These are phyloP conservation scores for Antitrichia curtipendula DNA, from an alignment of 225 moss, liverwort and hornwort species.

Conservation along the genomic window DNA sequence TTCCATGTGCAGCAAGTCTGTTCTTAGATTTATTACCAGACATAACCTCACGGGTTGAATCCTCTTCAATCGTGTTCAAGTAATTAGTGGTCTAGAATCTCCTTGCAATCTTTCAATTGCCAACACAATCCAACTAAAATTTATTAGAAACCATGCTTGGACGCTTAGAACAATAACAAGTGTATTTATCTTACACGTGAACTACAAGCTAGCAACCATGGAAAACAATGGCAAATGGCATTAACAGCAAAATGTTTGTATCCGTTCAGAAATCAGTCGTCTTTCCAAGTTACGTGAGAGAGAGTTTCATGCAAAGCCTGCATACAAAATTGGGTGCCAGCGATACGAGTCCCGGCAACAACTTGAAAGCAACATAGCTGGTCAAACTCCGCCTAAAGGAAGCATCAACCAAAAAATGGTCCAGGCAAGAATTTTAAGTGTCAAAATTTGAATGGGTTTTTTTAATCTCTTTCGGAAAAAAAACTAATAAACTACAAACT, in stretches of 20 bases:
- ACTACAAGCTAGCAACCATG: neutral
- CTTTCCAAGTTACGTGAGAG: neutral
- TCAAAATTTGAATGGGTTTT: neutral
- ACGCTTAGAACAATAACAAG: neutral
- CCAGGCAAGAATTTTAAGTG: fast-evolving
- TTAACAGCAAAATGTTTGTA: no score
- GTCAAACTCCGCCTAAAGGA: neutral
- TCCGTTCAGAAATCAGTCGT: neutral
- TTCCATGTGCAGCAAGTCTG: neutral
- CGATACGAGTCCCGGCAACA: neutral
- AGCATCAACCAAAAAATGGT: no score
- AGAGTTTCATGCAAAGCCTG: neutral
- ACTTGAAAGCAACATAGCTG: neutral
- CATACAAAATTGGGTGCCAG: neutral
- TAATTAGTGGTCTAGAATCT: neutral
- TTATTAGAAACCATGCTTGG: neutral
- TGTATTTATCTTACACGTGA: neutral
- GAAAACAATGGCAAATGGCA: neutral
- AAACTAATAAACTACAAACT: no score
- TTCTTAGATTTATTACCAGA: neutral
- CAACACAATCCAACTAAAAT: neutral
- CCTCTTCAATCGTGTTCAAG: neutral
- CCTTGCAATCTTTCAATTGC: neutral
- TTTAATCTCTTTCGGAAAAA: no score
- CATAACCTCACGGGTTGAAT: neutral